Conservation (phyloP, 305 asterid genomes). For the Withania somnifera region DNA sequence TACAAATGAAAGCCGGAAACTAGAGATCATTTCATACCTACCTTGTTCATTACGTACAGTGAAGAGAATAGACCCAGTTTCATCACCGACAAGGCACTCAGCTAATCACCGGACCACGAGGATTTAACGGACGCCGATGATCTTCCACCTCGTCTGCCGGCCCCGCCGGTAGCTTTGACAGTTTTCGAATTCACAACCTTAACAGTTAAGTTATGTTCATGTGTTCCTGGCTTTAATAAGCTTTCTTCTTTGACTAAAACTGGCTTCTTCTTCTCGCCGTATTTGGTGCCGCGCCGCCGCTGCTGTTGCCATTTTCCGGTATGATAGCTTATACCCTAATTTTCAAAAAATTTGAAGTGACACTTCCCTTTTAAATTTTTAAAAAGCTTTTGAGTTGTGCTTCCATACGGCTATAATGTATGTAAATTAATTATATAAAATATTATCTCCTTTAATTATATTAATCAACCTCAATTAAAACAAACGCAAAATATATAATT, state of each 20-base stretch:
- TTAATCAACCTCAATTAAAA: no score
- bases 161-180: slow-evolving; percentile 15
- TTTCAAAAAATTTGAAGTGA: not conserved
- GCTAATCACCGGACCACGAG: slow-evolving; percentile 22
- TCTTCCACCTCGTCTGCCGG: slow-evolving; percentile 10
- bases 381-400: no score
- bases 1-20: not conserved
- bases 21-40: slow-evolving; percentile 7
- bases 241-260: slow-evolving; percentile 30
- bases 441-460: no score
- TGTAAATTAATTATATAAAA: no score
- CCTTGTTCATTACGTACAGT: slow-evolving; percentile 36
- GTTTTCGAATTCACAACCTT: slow-evolving; percentile 25
- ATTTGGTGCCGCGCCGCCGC: slow-evolving; percentile 2
- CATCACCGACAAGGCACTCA: slow-evolving; percentile 34
- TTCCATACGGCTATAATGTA: no score
- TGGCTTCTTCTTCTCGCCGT: slow-evolving; percentile 29
- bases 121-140: slow-evolving; percentile 10
- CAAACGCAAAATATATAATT: no score
- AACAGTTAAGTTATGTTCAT: slow-evolving; percentile 30
- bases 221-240: slow-evolving; percentile 30
- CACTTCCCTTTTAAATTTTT: no score
- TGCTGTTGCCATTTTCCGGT: slow-evolving; percentile 18
- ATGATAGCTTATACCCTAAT: slow-evolving; percentile 10
- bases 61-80: slow-evolving; percentile 27